These are phyloP conservation scores for Paecilomyces fulvus DNA, from an alignment of 2,329 filamentous ascomycete genomes.

Conservation along the genomic window DNA sequence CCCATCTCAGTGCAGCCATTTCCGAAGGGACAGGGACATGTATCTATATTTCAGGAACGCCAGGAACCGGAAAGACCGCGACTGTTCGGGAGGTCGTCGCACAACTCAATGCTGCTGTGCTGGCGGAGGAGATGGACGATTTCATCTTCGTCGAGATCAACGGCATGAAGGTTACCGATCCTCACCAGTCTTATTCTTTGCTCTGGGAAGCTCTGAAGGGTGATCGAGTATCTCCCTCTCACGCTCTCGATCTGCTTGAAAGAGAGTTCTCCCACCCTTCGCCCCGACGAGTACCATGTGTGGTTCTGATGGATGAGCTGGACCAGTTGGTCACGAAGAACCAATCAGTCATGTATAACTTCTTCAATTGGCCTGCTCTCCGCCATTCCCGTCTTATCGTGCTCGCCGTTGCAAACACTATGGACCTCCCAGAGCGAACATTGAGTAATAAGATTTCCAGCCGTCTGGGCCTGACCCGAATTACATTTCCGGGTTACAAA, in stretches of 20 bases:
- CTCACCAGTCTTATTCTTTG: constrained; percentile 88
- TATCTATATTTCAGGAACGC: constrained; percentile 98
- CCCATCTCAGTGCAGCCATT: constrained; percentile 88
- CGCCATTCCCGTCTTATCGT: constrained; percentile 90
- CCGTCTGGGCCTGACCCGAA: constrained; percentile 78
- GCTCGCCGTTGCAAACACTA: constrained; percentile 94
- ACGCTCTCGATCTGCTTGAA: constrained; percentile 84
- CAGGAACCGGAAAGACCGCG: constrained; percentile 93
- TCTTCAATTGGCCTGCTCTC: constrained; percentile 97
- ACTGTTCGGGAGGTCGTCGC: constrained; percentile 93
- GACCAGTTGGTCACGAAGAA: constrained; percentile 97
- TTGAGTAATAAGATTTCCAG: constrained; percentile 98
- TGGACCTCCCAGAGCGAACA: constrained; percentile 94
- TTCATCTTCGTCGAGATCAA: constrained; percentile 99
- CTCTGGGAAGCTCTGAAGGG: constrained; percentile 95
- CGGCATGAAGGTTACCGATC: constrained; percentile 98
- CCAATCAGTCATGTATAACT: constrained; percentile 99
- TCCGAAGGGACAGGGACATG: constrained; percentile 88
- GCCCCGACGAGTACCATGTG: constrained; percentile 83
- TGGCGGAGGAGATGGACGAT: constrained; percentile 86
- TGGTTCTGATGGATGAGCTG: constrained; percentile 96
- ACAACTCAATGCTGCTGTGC: constrained; percentile 78
- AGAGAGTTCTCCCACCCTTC: constrained; percentile 88
- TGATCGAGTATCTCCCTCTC: constrained; percentile 82
- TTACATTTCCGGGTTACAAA: constrained; percentile 95